phyloP scores from a whole-genome alignment of 2,329 filamentous ascomycete species.

The Xylariales sp. region DNA sequence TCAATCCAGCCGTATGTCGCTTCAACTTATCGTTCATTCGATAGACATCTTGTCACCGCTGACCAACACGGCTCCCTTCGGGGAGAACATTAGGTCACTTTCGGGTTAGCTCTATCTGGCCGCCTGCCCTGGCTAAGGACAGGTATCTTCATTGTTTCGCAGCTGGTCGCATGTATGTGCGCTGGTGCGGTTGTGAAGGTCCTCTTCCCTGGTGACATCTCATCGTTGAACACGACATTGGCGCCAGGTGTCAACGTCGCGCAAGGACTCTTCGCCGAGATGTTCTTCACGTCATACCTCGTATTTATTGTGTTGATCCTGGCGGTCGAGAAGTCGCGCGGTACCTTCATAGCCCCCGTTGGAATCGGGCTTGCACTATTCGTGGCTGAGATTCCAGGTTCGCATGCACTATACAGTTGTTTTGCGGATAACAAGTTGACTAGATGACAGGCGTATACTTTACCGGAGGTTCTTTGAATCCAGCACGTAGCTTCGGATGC shows the following conservation, averaged over 20 bases:
- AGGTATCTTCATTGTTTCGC: slow-evolving; percentile 60
- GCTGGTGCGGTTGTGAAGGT: slow-evolving; percentile 65
- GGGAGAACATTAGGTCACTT: slow-evolving; percentile 53
- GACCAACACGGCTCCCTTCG: slow-evolving; percentile 1
- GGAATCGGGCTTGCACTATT: slow-evolving; percentile 75
- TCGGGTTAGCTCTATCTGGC: slow-evolving; percentile 64
- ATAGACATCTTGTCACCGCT: background rate
- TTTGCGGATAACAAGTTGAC: slow-evolving; percentile 4
- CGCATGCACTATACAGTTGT: slow-evolving; percentile 19
- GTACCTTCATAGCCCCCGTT: slow-evolving; percentile 73
- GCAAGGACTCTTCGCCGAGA: slow-evolving; percentile 69
- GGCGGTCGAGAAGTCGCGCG: slow-evolving; percentile 73
- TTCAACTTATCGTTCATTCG: slow-evolving; percentile 4
- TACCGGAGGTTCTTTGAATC: slow-evolving; percentile 58
- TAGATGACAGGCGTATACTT: slow-evolving; percentile 52
- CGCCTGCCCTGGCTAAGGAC: slow-evolving; percentile 60
- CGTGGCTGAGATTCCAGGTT: slow-evolving; percentile 57
- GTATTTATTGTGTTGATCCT: slow-evolving; percentile 73
- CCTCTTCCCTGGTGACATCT: slow-evolving; percentile 63
- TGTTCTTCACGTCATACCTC: slow-evolving; percentile 69
- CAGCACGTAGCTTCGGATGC: slow-evolving; percentile 58
- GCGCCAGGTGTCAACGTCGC: slow-evolving; percentile 49
- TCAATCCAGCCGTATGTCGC: slow-evolving; percentile 54
- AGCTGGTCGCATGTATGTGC: slow-evolving; percentile 65
- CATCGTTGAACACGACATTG: slow-evolving; percentile 41